A percentile compares a stretch with the other conserved stretches of the same genome.
Conservation (phyloP, 805 yeast genomes). For the Deakozyma indianensis region DNA sequence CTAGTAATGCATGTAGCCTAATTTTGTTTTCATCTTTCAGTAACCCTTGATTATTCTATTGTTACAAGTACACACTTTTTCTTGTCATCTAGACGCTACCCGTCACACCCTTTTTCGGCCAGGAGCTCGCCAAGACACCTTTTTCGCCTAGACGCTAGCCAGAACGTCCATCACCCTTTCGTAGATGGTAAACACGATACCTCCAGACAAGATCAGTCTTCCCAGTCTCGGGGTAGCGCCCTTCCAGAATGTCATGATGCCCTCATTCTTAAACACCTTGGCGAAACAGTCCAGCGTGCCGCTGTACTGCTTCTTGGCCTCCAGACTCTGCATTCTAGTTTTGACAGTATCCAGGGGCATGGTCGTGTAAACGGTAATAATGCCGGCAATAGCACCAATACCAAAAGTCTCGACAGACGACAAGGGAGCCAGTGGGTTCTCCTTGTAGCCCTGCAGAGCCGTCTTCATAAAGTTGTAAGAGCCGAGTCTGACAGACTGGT, state of each 20-base stretch:
- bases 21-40: no score
- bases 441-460: constrained; percentile 53
- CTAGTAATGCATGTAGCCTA: no score
- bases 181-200: constrained; percentile 91
- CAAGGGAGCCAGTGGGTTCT: constrained; percentile 60
- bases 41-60: no score
- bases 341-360: constrained; percentile 94
- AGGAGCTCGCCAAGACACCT: no score
- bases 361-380: constrained; percentile 76
- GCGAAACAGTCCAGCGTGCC: constrained; percentile 74
- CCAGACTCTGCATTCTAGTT: constrained; percentile 92
- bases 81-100: no score
- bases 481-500: constrained; percentile 88
- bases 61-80: no score
- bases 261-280: constrained; percentile 73
- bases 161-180: constrained; percentile 70
- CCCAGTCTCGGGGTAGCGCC: constrained; percentile 97
- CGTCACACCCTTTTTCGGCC: no score
- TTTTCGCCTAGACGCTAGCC: no score
- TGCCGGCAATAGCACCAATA: constrained; percentile 82
- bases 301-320: constrained; percentile 53
- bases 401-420: constrained; percentile 68
- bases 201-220: constrained; percentile 83
- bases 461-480: constrained; percentile 82
- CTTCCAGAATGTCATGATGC: constrained; percentile 85